These are phyloP conservation scores for Cladosporium austrohemisphaericum DNA, from an alignment of 2,329 filamentous ascomycete species.

Conservation along the genomic window DNA sequence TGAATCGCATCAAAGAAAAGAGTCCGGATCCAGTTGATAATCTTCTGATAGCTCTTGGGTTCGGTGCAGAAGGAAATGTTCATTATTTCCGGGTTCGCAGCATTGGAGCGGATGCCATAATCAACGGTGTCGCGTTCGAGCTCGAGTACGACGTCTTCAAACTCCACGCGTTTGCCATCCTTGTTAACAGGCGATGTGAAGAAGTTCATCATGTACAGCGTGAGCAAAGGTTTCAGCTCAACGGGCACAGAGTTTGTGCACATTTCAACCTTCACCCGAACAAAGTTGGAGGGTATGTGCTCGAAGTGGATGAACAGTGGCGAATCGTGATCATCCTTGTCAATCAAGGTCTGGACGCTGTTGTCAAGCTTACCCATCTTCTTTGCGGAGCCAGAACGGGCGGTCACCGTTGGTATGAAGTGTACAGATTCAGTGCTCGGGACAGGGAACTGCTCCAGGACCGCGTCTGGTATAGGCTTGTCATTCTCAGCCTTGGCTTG, in stretches of 20 bases:
- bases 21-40: conserved; percentile 78
- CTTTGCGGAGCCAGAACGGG: conserved; percentile 73
- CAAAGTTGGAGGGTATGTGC: conserved; percentile 88
- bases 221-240: conserved; percentile 78
- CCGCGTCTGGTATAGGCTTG: conserved; percentile 71
- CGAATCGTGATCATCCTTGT: conserved; percentile 60
- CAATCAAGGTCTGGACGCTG: conserved; percentile 69
- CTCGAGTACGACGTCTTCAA: conserved; percentile 87
- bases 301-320: conserved; percentile 91
- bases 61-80: conserved; percentile 82
- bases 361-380: conserved; percentile 65
- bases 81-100: conserved; percentile 76
- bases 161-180: conserved; percentile 72
- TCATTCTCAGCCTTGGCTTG: conserved; percentile 86
- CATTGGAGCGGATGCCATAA: conserved; percentile 69
- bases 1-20: conserved; percentile 88
- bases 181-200: conserved; percentile 85
- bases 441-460: conserved; percentile 79
- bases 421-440: conserved; percentile 87
- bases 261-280: conserved; percentile 76
- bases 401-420: conserved; percentile 85
- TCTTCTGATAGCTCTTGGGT: conserved; percentile 76
- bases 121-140: conserved; percentile 87
- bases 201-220: conserved; percentile 85
- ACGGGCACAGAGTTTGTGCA: conserved; percentile 73